A percentile compares a stretch with the other conserved stretches of the same genome.
Evolutionary conservation across 768 basidiomycete genomes (phyloP).

Genomic region (Termitomyces sp.): DNA sequence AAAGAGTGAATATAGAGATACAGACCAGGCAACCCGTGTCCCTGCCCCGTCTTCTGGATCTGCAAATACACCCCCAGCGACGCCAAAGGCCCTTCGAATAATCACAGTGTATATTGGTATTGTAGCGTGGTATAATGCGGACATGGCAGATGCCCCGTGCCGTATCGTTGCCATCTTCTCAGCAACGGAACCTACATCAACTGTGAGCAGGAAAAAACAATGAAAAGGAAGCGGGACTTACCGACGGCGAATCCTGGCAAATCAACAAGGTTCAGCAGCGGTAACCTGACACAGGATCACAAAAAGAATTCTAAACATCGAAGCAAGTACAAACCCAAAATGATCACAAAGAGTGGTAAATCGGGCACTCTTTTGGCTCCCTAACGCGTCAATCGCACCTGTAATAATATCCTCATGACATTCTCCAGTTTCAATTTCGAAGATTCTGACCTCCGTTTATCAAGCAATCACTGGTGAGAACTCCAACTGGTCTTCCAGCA

Average conservation of each 20-base stretch:
- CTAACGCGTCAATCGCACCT: slow-evolving; percentile 36
- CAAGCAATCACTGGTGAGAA: slow-evolving; percentile 33
- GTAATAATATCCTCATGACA: background rate
- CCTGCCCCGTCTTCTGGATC: slow-evolving; percentile 31
- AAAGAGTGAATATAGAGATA: slow-evolving; percentile 1
- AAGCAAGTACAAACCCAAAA: slow-evolving; percentile 24
- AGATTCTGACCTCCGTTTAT: slow-evolving; percentile 29
- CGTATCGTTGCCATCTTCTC: slow-evolving; percentile 34
- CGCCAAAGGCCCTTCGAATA: slow-evolving; percentile 33
- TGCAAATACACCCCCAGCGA: slow-evolving; percentile 33
- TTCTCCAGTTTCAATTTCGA: background rate
- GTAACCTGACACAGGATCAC: slow-evolving; percentile 20
- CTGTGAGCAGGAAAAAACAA: background rate
- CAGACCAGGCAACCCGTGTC: slow-evolving; percentile 32
- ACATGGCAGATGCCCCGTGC: slow-evolving; percentile 32
- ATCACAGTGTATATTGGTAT: slow-evolving; percentile 34
- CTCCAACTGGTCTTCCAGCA: slow-evolving; percentile 28
- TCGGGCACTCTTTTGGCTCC: slow-evolving; percentile 33
- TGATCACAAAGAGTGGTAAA: slow-evolving; percentile 36
- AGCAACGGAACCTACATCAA: slow-evolving; percentile 16
- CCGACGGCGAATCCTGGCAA: slow-evolving; percentile 37
- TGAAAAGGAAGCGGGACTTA: slow-evolving; percentile 3
- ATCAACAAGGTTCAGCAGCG: slow-evolving; percentile 35
- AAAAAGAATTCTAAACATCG: background rate
- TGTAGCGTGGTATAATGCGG: slow-evolving; percentile 31